These are phyloP conservation scores for Puccinia polysora DNA, from an alignment of 1,284 basidiomycete genomes.

Conservation along the genomic window DNA sequence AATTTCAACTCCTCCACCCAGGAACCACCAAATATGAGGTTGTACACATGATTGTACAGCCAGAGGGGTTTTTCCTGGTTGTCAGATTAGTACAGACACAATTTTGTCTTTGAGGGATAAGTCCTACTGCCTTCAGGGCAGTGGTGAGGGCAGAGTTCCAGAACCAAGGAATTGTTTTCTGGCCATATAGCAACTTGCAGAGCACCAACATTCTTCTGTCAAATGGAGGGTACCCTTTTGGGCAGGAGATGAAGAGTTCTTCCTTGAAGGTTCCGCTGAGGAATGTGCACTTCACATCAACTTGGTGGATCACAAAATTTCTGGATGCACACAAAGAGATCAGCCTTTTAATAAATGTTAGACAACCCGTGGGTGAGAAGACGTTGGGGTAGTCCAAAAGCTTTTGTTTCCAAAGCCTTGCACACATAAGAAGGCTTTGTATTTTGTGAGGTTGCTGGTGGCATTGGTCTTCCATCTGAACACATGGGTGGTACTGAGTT, in stretches of 20 bases:
- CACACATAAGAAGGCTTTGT: not conserved
- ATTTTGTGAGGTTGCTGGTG: slow-evolving; percentile 16
- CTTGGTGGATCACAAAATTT: slow-evolving; percentile 11
- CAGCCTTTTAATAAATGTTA: not conserved
- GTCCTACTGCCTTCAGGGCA: not conserved
- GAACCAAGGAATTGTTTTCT: slow-evolving; percentile 3
- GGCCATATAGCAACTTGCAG: slow-evolving; percentile 3
- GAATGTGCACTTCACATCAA: slow-evolving; percentile 4
- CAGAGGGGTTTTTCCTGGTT: not conserved
- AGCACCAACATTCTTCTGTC: not conserved
- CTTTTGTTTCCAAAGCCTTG: slow-evolving; percentile 8
- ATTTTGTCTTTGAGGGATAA: not conserved
- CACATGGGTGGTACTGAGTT: slow-evolving; percentile 3
- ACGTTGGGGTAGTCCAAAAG: slow-evolving; percentile 1
- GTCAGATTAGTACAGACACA: not conserved
- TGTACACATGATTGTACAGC: not conserved
- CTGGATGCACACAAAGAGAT: not conserved
- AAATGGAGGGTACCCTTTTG: not conserved
- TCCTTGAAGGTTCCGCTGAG: not conserved
- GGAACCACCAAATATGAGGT: not conserved
- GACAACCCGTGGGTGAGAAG: slow-evolving; percentile 4
- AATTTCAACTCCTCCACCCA: not conserved
- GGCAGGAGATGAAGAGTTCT: not conserved
- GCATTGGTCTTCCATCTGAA: slow-evolving; percentile 3
- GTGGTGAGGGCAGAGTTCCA: not conserved